phyloP scores from a whole-genome alignment of 192 early-diverging fungal species.

The Cetraspora pellucida region DNA sequence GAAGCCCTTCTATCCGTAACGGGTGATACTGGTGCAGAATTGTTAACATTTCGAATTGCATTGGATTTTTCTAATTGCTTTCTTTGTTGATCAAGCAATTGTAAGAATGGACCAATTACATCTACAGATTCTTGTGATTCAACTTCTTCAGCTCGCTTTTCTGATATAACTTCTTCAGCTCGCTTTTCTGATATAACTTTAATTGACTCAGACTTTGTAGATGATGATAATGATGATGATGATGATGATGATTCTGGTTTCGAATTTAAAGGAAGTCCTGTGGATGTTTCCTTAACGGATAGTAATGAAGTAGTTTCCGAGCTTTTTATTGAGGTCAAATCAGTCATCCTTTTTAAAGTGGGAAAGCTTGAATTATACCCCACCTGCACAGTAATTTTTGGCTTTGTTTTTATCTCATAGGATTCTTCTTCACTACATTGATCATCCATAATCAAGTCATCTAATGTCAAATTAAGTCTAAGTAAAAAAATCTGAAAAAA shows the following conservation, averaged over 20 bases:
- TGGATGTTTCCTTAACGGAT: too few relatives aligned
- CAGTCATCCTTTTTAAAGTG: too few relatives aligned
- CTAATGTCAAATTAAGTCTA: not conserved
- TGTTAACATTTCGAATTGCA: not conserved
- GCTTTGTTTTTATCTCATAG: not conserved
- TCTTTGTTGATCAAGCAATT: slow-evolving; percentile 11
- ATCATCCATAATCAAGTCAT: slow-evolving; percentile 18
- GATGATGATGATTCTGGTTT: too few relatives aligned
- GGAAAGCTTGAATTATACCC: too few relatives aligned
- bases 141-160: not conserved
- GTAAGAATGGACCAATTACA: slow-evolving; percentile 15
- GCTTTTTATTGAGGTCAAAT: too few relatives aligned
- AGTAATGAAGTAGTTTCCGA: too few relatives aligned
- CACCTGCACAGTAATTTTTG: not conserved
- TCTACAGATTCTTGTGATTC: slow-evolving; percentile 4
- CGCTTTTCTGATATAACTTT: not conserved
- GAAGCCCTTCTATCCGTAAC: not conserved
- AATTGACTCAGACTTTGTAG: not conserved
- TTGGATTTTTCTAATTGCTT: not conserved
- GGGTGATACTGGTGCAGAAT: not conserved
- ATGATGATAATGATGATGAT: not conserved
- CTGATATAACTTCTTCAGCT: not conserved
- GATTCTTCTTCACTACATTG: not conserved
- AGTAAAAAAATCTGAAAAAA: not conserved
- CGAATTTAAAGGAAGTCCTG: too few relatives aligned